Conservation (phyloP, 2,329 filamentous ascomycete species). For the Neonectria ditissima region DNA sequence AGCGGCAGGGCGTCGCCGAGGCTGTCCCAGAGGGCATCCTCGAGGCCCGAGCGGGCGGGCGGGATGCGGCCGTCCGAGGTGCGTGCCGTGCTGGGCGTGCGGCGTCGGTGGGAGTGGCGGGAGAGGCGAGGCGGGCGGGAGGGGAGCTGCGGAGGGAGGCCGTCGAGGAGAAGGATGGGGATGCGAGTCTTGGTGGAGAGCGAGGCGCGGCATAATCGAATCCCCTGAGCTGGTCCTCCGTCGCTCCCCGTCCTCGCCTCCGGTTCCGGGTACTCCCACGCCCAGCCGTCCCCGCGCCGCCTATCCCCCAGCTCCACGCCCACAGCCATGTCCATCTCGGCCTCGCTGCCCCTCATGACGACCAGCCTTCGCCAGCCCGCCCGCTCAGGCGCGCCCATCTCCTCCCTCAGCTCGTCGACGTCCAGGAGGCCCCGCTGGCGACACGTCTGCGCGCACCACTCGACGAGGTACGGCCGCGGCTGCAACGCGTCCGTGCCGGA, state of each 20-base stretch:
- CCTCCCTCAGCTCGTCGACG: conserved; percentile 34
- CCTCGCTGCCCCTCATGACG: conserved; percentile 37
- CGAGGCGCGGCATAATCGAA: conserved; percentile 40
- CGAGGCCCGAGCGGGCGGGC: conserved; percentile 31
- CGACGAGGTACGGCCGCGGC: conserved; percentile 40
- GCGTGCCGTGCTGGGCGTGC: conserved; percentile 15
- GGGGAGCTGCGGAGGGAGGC: conserved; percentile 28
- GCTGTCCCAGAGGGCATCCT: conserved; percentile 35
- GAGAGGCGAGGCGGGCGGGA: conserved; percentile 17
- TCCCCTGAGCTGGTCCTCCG: conserved; percentile 25
- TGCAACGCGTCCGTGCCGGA: conserved; percentile 14
- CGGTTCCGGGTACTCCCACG: conserved; percentile 42
- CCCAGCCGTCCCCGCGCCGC: conserved; percentile 27
- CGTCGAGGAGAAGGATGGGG: conserved; percentile 40
- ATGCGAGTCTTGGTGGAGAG: conserved; percentile 36
- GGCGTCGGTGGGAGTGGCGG: conserved; percentile 11
- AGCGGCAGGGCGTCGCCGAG: conserved; percentile 29
- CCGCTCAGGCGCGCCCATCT: conserved; percentile 32
- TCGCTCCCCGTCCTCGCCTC: conserved; percentile 20
- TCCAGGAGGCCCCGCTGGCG: conserved; percentile 34
- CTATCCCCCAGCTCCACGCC: conserved; percentile 34
- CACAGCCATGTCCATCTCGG: conserved; percentile 34
- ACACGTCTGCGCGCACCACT: conserved; percentile 39
- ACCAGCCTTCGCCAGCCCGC: conserved; percentile 38
- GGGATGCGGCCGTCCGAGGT: conserved; percentile 3